Evolutionary conservation across 257 asterid species (phyloP), one percentile per base, ranked within the genome.

Genomic region (Nicotiana tabacum): DNA sequence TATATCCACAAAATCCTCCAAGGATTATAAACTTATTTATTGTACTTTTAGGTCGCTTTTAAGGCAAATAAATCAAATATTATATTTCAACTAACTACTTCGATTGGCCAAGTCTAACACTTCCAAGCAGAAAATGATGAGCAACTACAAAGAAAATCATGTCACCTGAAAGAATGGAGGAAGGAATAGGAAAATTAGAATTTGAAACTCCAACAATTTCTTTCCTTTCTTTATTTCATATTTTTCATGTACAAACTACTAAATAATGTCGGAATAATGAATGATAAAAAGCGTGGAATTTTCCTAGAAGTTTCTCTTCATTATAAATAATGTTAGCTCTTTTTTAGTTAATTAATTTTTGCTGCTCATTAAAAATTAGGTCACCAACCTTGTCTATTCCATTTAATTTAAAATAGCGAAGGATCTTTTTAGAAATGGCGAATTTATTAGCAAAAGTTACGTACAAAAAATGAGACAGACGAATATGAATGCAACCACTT

Each of bases 331-430:
- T 27, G 7, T 7, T 74, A 51, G 15, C 62, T 74, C 43, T 74
- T 27, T 9, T 74, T 74, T 0, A 48, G 4, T 74, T 24, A 48
- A 55, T 74, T 51, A 48, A 27, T 48, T 74, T 27, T 12, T 24
- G 15, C 80, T 48, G 64, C 64, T 51, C 64, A 27, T 48, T 27
- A 27, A 74, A 74, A 74, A 48, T 74, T 74, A 74, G 80, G 80
- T 74, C 80, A 27, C 64, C 80, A 48, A 74, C 80, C 64, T 48
- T 51, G 64, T 74, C 80, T 48, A 48, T 48, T 24, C 51, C 78
- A 43, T 68, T 58, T 15, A 33, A 64, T 33, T 35, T 2, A 69
- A 46, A 46, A 43, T 1, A 72, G 2, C 5, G 10, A 4, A n/a
- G 33, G 11, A 16, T 69, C 21, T 39, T 3, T 17, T 13, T 2